phyloP scores from a whole-genome alignment of 768 basidiomycete species.

The Trametes elegans region DNA sequence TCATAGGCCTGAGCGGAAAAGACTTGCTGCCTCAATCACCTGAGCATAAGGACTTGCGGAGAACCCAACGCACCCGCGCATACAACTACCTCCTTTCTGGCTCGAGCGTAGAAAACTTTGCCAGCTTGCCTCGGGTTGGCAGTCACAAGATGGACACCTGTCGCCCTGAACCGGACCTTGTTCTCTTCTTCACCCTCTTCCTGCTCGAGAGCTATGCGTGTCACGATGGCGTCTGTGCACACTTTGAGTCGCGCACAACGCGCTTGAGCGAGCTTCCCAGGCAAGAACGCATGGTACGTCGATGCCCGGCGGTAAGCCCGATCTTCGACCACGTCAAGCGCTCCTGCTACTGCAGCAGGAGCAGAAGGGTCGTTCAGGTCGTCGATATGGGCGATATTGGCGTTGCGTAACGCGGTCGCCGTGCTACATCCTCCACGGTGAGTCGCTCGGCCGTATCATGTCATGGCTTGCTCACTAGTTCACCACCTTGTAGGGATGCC shows the following conservation, averaged over 20 bases:
- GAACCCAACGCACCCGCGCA: conserved; percentile 26
- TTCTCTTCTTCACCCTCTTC: neutral
- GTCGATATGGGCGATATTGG: conserved; percentile 11
- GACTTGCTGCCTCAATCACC: conserved; percentile 11
- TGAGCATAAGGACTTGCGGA: conserved; percentile 40
- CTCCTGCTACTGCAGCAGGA: conserved; percentile 11
- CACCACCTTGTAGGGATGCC: neutral
- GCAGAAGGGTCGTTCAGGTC: conserved; percentile 23
- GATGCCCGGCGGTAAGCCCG: conserved; percentile 13
- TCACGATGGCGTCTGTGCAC: conserved; percentile 21
- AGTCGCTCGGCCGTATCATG: neutral
- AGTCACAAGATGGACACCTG: conserved; percentile 2
- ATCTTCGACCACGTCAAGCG: conserved; percentile 21
- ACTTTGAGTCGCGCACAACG: conserved; percentile 16
- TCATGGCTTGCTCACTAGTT: neutral
- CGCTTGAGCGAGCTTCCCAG: neutral
- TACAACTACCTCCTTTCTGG: conserved; percentile 25
- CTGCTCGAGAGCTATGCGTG: neutral
- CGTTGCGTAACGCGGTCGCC: conserved; percentile 8
- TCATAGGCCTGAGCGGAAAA: no score
- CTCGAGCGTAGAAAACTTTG: conserved; percentile 1
- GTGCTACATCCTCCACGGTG: neutral
- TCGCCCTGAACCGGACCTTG: neutral
- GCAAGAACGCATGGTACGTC: conserved; percentile 24
- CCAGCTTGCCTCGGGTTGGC: neutral